phyloP scores from a whole-genome alignment of 352 stramenopile species.

The Phytophthora pluvialis region DNA sequence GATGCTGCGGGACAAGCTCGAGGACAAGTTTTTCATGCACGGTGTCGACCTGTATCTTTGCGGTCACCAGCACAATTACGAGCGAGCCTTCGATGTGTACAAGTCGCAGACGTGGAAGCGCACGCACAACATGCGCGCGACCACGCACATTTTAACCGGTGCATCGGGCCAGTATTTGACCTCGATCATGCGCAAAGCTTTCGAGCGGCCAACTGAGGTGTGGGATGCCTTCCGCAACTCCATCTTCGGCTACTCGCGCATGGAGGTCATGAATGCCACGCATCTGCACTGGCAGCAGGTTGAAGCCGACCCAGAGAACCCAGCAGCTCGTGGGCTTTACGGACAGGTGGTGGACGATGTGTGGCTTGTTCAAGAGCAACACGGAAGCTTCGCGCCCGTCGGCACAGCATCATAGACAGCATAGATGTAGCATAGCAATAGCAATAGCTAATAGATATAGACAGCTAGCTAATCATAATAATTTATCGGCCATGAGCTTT shows the following conservation, averaged over 20 bases:
- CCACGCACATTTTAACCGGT: constrained; percentile 91
- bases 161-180: constrained; percentile 87
- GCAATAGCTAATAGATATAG: constrained; percentile 3
- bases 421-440: constrained; percentile 7
- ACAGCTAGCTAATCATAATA: neutral
- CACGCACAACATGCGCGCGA: constrained; percentile 85
- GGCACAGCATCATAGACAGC: constrained; percentile 10
- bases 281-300: constrained; percentile 91
- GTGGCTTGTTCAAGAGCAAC: constrained; percentile 89
- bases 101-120: constrained; percentile 58
- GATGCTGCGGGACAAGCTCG: constrained; percentile 67
- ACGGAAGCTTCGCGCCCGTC: constrained; percentile 82
- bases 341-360: constrained; percentile 88
- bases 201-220: constrained; percentile 61
- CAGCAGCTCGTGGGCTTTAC: constrained; percentile 72
- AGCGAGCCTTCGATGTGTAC: constrained; percentile 88
- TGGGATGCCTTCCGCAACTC: constrained; percentile 89
- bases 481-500: neutral
- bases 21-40: constrained; percentile 81
- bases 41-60: constrained; percentile 91
- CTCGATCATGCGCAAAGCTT: constrained; percentile 79
- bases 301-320: constrained; percentile 82
- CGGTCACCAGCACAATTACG: constrained; percentile 93
- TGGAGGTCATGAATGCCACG: constrained; percentile 88
- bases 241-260: constrained; percentile 88